A percentile compares a stretch with the other conserved stretches of the same genome.
phyloP scores from a whole-genome alignment of 2,329 filamentous ascomycete species.

The Botrytis tulipae region DNA sequence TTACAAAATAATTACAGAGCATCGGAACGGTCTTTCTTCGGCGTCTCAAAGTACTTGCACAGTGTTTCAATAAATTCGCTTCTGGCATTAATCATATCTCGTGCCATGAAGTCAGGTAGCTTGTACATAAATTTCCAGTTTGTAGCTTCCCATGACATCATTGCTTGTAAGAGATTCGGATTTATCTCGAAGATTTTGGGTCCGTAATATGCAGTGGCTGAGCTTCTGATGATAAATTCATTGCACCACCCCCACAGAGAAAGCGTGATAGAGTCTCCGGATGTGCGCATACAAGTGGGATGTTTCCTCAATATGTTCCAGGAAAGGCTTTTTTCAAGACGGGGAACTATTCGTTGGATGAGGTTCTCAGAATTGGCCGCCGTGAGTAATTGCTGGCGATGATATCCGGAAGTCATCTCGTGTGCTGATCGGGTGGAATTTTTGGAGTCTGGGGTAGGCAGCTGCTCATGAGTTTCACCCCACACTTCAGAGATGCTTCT shows the following conservation, averaged over 20 bases:
- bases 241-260: neutral
- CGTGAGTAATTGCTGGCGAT: neutral
- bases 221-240: neutral
- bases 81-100: neutral
- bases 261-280: neutral
- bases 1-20: conserved; percentile 1
- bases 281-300: neutral
- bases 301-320: neutral
- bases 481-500: neutral
- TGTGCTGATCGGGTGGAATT: neutral
- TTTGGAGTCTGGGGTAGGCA: neutral
- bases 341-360: neutral
- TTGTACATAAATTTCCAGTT: conserved; percentile 9
- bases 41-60: conserved; percentile 7
- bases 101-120: neutral
- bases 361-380: neutral
- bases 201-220: neutral
- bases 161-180: neutral
- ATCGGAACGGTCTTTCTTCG: neutral
- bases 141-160: neutral
- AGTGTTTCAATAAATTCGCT: neutral
- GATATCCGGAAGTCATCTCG: conserved; percentile 3
- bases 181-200: neutral
- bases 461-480: neutral
- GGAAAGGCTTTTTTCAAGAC: neutral